These are phyloP conservation scores for Suhomyces choctaworum DNA, from an alignment of 1,139 yeast genomes.

Conservation along the genomic window DNA sequence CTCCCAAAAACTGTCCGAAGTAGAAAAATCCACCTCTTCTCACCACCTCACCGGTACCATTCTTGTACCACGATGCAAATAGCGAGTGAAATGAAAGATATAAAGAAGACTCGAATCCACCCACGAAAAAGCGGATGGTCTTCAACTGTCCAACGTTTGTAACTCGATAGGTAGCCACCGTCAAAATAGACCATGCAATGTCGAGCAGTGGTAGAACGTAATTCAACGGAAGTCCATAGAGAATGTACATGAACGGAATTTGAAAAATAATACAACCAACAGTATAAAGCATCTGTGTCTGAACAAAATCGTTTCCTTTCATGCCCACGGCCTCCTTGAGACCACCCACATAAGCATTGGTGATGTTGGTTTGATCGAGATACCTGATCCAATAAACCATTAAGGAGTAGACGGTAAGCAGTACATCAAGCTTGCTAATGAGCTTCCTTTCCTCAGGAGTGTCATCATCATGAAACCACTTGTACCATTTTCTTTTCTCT, in stretches of 20 bases:
- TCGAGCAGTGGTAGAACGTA: slow-evolving; percentile 57
- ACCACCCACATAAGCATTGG: slow-evolving; percentile 67
- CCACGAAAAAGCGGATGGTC: slow-evolving; percentile 59
- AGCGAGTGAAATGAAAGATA: slow-evolving; percentile 59
- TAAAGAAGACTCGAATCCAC: slow-evolving; percentile 59
- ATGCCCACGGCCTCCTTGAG: slow-evolving; percentile 57
- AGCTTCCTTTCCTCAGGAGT: slow-evolving; percentile 55
- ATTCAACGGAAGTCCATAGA: slow-evolving; percentile 31
- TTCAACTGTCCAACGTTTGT: slow-evolving; percentile 48
- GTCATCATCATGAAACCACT: slow-evolving; percentile 60
- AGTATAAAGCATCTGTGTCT: slow-evolving; percentile 56
- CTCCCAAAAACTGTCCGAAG: slow-evolving; percentile 59
- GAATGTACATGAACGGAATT: slow-evolving; percentile 40
- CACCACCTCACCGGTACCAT: slow-evolving; percentile 50
- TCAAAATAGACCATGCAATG: slow-evolving; percentile 63
- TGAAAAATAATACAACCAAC: slow-evolving; percentile 62
- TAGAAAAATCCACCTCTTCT: slow-evolving; percentile 61
- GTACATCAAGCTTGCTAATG: slow-evolving; percentile 59
- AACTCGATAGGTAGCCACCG: slow-evolving; percentile 53
- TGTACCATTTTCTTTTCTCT: slow-evolving; percentile 50
- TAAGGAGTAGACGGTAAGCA: slow-evolving; percentile 59
- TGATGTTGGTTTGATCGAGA: slow-evolving; percentile 57
- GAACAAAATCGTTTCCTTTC: slow-evolving; percentile 63
- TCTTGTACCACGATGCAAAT: slow-evolving; percentile 59
- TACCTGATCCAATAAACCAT: slow-evolving; percentile 70